Evolutionary conservation across 2,329 filamentous ascomycete genomes (phyloP).

Genomic region (Hypomyces rosellus): DNA sequence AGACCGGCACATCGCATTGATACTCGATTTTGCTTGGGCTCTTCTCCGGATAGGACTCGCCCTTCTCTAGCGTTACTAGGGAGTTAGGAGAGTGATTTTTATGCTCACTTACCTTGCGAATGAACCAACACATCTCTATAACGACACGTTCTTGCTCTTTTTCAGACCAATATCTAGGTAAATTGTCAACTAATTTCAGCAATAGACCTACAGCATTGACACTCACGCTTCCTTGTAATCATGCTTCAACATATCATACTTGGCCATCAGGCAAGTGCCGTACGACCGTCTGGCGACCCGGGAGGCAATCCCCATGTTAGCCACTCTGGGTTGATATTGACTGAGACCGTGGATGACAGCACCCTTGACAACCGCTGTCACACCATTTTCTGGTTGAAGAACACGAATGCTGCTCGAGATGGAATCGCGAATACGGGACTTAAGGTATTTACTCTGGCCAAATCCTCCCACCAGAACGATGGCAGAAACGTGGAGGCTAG

Average conservation of each 20-base stretch:
- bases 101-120: slow-evolving; percentile 27
- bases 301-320: slow-evolving; percentile 26
- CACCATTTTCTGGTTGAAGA: slow-evolving; percentile 42
- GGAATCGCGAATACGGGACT: slow-evolving; percentile 31
- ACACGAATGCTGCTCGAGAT: slow-evolving; percentile 33
- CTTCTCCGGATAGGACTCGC: slow-evolving; percentile 32
- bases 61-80: slow-evolving; percentile 17
- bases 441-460: slow-evolving; percentile 39
- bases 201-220: too few species aligned
- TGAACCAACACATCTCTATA: slow-evolving; percentile 35
- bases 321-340: slow-evolving; percentile 23
- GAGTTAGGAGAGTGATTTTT: not conserved
- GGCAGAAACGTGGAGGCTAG: slow-evolving; percentile 27
- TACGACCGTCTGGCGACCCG: slow-evolving; percentile 32
- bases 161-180: slow-evolving; percentile 30
- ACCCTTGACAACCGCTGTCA: slow-evolving; percentile 45
- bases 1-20: slow-evolving; percentile 33
- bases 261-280: slow-evolving; percentile 29
- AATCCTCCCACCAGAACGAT: slow-evolving; percentile 46
- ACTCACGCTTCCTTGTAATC: slow-evolving; percentile 31
- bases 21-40: slow-evolving; percentile 31
- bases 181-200: slow-evolving; percentile 12
- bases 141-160: slow-evolving; percentile 32
- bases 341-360: slow-evolving; percentile 39
- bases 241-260: slow-evolving; percentile 31